Percentiles rank a stretch among this genome's conserved stretches.
These are phyloP conservation scores for Termitomyces sp. DNA, from an alignment of 768 basidiomycete species.

Conservation along the genomic window DNA sequence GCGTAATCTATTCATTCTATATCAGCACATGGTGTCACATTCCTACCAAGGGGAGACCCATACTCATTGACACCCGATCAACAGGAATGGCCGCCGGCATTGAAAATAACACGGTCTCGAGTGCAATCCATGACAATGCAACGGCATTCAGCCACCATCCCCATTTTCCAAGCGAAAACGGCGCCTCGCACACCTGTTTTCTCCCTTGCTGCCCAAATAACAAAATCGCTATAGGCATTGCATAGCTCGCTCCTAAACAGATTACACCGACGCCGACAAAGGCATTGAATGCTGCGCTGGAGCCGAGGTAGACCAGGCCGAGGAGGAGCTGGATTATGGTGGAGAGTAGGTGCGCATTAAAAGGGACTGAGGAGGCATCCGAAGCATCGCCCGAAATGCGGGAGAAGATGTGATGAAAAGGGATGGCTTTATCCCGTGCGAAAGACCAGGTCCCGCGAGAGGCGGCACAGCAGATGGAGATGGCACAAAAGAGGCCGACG, in stretches of 20 bases:
- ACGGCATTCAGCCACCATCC: slow-evolving; percentile 43
- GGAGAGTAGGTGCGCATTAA: slow-evolving; percentile 57
- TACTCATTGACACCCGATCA: slow-evolving; percentile 18
- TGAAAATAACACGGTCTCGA: slow-evolving; percentile 61
- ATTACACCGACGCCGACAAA: slow-evolving; percentile 66
- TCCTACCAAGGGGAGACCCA: background rate
- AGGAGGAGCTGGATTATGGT: slow-evolving; percentile 53
- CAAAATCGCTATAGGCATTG: slow-evolving; percentile 54
- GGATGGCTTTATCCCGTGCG: slow-evolving; percentile 62
- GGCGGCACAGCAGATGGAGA: slow-evolving; percentile 62
- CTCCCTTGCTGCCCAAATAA: slow-evolving; percentile 34
- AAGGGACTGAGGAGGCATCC: slow-evolving; percentile 40
- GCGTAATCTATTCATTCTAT: slow-evolving; percentile 46
- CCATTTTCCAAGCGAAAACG: slow-evolving; percentile 41
- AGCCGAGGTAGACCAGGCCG: slow-evolving; percentile 59
- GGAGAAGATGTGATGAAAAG: slow-evolving; percentile 43
- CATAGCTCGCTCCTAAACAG: slow-evolving; percentile 59
- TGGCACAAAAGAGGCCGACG: slow-evolving; percentile 54
- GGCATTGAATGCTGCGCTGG: slow-evolving; percentile 59
- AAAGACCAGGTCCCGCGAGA: slow-evolving; percentile 74
- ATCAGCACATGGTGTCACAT: background rate
- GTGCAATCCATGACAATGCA: slow-evolving; percentile 53
- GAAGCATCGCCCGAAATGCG: slow-evolving; percentile 32
- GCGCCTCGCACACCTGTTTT: slow-evolving; percentile 39
- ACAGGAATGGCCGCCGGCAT: slow-evolving; percentile 64